phyloP scores from a whole-genome alignment of 306 rosid species.

The Quercus gilva region DNA sequence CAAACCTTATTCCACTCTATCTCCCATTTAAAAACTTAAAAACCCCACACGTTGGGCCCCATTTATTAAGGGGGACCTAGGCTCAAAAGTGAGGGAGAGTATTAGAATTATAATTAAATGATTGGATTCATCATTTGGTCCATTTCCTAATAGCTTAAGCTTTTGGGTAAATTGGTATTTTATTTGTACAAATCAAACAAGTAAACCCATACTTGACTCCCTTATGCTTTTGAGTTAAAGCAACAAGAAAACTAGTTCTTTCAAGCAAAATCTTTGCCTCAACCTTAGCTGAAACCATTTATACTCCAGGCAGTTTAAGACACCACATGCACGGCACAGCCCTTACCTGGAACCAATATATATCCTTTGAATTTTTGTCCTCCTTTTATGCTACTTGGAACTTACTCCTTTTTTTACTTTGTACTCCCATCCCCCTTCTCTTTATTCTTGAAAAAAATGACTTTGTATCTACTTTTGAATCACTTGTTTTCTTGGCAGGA shows the following conservation, averaged over 20 bases:
- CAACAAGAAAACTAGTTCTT: background rate
- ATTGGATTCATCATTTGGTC: too few species aligned
- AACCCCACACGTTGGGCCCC: too few species aligned
- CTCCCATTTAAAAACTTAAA: too few species aligned
- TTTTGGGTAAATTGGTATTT: too few species aligned
- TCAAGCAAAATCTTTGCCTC: background rate
- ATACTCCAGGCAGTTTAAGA: background rate
- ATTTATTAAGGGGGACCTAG: too few species aligned
- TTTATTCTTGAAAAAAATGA: conserved; percentile 17
- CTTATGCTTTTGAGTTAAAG: background rate
- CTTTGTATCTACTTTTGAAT: background rate
- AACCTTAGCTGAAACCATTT: background rate
- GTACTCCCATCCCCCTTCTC: background rate
- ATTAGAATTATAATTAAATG: too few species aligned
- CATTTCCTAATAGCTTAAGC: too few species aligned
- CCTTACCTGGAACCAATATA: background rate
- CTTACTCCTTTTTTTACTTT: conserved; percentile 9
- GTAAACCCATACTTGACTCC: background rate
- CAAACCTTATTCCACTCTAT: too few species aligned
- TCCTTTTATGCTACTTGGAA: background rate
- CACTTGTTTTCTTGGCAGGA: conserved; percentile 48
- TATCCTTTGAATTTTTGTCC: background rate
- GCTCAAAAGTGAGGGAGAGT: too few species aligned
- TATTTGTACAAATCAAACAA: too few species aligned
- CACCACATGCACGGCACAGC: background rate